These are phyloP conservation scores for Aureobasidium sp. DNA, from an alignment of 2,329 filamentous ascomycete genomes.

Conservation along the genomic window DNA sequence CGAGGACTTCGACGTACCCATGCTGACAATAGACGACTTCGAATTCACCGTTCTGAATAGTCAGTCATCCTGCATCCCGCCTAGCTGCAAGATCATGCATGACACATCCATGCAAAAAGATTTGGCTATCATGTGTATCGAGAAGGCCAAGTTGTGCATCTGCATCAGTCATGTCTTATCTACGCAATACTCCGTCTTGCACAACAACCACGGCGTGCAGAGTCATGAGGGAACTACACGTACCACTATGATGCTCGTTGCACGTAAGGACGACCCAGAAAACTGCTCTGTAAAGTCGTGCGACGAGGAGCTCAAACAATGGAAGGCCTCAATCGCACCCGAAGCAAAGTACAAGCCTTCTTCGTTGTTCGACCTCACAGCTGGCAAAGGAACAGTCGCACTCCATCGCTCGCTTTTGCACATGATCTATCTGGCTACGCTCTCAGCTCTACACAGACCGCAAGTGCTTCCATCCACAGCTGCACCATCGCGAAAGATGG, in stretches of 20 bases:
- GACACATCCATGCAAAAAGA: conserved; percentile 66
- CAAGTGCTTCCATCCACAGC: conserved; percentile 71
- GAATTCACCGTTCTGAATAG: conserved; percentile 50
- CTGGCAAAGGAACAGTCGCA: conserved; percentile 49
- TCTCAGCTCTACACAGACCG: conserved; percentile 83
- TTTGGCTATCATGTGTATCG: conserved; percentile 79
- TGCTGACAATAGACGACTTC: conserved; percentile 78
- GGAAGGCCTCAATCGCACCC: conserved; percentile 63
- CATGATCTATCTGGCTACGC: conserved; percentile 87
- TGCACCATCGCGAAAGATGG: conserved; percentile 30
- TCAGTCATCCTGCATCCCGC: conserved; percentile 39
- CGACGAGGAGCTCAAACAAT: conserved; percentile 68
- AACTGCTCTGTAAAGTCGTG: conserved; percentile 69
- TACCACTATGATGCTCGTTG: conserved; percentile 79
- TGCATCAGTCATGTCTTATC: conserved; percentile 84
- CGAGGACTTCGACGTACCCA: conserved; percentile 87
- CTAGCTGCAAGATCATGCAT: conserved; percentile 62
- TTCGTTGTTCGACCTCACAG: conserved; percentile 46
- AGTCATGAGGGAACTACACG: conserved; percentile 62
- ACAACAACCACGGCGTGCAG: conserved; percentile 64
- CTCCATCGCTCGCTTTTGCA: conserved; percentile 80
- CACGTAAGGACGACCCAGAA: conserved; percentile 79
- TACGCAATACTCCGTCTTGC: conserved; percentile 85
- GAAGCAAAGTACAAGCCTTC: conserved; percentile 60
- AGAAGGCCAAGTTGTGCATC: conserved; percentile 81